phyloP scores from a whole-genome alignment of 2,329 filamentous ascomycete species.

The Hymenoscyphus fraxineus region DNA sequence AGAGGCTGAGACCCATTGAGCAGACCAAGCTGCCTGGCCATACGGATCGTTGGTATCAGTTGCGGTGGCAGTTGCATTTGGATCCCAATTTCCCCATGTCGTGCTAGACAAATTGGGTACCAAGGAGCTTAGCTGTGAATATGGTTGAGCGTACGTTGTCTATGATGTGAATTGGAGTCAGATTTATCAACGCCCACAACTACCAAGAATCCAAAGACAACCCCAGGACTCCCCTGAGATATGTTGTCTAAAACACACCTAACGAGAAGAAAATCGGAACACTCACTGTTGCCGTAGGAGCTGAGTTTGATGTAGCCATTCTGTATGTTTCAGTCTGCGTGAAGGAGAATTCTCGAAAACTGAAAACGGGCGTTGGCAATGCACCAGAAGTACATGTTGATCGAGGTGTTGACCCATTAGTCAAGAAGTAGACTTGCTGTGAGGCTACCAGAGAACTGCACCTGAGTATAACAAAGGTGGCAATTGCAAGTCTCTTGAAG shows the following conservation, averaged over 20 bases:
- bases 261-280: too few relatives aligned
- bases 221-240: too few relatives aligned
- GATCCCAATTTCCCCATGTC: neutral
- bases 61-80: neutral
- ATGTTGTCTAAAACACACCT: too few relatives aligned
- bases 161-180: too few relatives aligned
- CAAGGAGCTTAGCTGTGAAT: neutral
- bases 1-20: neutral
- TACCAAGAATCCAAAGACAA: too few relatives aligned
- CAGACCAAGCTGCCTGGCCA: neutral
- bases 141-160: neutral
- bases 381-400: neutral
- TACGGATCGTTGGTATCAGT: neutral
- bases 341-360: neutral
- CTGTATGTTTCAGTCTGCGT: neutral
- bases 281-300: neutral
- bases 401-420: neutral
- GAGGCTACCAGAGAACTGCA: neutral
- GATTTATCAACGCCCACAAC: too few relatives aligned
- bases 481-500: neutral
- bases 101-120: neutral
- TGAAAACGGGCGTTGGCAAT: neutral
- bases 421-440: neutral
- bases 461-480: neutral
- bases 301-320: neutral